Percentiles rank a stretch among this genome's conserved stretches.
These are phyloP conservation scores for Penicillium pulvis DNA, from an alignment of 495 filamentous ascomycete species.

Conservation along the genomic window DNA sequence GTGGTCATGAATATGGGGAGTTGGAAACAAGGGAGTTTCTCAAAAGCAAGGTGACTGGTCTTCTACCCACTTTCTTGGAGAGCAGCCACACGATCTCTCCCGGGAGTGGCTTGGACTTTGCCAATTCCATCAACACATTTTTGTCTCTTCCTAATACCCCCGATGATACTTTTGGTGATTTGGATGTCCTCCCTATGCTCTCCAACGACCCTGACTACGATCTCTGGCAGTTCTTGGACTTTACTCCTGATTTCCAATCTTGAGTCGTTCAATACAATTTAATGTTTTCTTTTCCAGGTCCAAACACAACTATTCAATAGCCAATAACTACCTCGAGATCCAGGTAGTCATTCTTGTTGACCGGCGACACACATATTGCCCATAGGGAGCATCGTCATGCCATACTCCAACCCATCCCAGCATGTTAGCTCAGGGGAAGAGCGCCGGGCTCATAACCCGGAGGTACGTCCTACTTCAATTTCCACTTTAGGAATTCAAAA, in stretches of 20 bases:
- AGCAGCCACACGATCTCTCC: not conserved
- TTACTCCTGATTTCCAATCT: not conserved
- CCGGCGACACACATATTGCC: not conserved
- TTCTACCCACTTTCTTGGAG: not conserved
- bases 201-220: not conserved
- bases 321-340: too few relatives aligned
- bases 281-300: too few relatives aligned
- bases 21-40: not conserved
- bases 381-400: constrained; percentile 1
- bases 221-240: constrained; percentile 9
- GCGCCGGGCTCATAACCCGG: too few relatives aligned
- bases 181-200: constrained; percentile 1
- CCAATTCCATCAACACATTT: not conserved
- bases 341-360: too few relatives aligned
- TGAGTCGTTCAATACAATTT: not conserved
- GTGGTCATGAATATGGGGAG: not conserved
- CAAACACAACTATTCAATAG: too few relatives aligned
- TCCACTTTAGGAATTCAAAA: too few relatives aligned
- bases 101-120: not conserved
- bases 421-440: too few relatives aligned
- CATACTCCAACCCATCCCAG: not conserved
- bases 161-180: not conserved
- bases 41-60: not conserved
- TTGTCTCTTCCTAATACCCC: not conserved
- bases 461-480: too few relatives aligned